Base-by-base conservation (phyloP, 1,139 yeast species). In the Kurtzmaniella natalensis region DNA sequence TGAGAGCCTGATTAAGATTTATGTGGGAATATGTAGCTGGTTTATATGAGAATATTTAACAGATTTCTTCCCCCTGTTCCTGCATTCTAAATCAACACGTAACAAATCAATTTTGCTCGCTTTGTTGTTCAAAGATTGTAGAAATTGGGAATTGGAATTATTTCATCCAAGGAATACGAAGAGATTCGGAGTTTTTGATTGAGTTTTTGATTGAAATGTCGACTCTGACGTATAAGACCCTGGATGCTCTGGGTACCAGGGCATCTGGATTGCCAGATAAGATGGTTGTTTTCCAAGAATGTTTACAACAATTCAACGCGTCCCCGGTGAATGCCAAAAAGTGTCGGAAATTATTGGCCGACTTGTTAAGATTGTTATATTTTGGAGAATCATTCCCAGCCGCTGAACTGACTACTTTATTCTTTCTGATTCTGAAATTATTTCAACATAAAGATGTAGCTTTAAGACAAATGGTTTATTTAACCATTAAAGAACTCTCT, bases 201-300 rank as follows among this genome's bases (percentile, higher is more conserved):
- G n/a, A n/a, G n/a, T 23, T 9, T 11, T 23, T 7, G n/a, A n/a
- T n/a, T n/a, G n/a, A n/a, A n/a, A 86, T 87, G 92, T 83, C 95
- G 33, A 79, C 94, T 32, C 78, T 72, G 53, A 72, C 86, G 29
- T 86, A 86, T 63, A 88, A 86, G 66, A 85, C 84, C 64, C 78
- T 75, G 62, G 96, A 87, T 57, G 88, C 85, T 55, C 59, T 59
- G 43, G 60, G 78, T 40, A 83, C 75, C 45, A 40, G 57, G 19
- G 42, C 55, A 25, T 65, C 79, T 37, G 82, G 80, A 35, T 59
- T 74, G 44, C 94, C 95, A 40, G 98, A 92, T 63, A 88, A 88
- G 64, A 92, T 92, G 97, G 83, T 96, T 8, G 92, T 94, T 45
- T 89, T 85, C 59, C 99, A 92, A 64, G 96, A 89, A 59, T 89